These are phyloP conservation scores for Kwoniella sp. DNA, from an alignment of 768 basidiomycete genomes.

Conservation along the genomic window DNA sequence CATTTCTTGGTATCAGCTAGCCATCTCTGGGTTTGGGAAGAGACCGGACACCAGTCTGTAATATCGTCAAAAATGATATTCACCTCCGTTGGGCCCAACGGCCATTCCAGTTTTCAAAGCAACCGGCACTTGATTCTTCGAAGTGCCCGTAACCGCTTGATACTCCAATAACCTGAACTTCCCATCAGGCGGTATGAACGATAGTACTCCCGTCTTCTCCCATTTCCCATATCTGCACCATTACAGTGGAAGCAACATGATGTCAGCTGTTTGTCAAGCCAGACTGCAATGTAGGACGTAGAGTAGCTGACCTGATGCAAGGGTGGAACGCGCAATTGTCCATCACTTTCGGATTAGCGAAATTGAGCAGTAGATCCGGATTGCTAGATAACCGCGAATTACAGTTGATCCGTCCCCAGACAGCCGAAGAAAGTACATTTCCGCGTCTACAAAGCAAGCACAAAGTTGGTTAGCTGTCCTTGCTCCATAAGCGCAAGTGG, in stretches of 20 bases:
- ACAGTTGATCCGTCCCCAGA: slow-evolving; percentile 75
- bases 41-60: neutral
- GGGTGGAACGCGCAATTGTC: slow-evolving; percentile 86
- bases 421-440: slow-evolving; percentile 65
- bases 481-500: no score
- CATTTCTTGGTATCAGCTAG: no score
- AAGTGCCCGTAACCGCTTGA: slow-evolving; percentile 59
- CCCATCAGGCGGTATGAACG: slow-evolving; percentile 93
- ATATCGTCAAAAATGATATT: slow-evolving; percentile 4
- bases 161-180: slow-evolving; percentile 83
- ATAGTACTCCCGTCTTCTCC: slow-evolving; percentile 72
- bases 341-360: slow-evolving; percentile 72
- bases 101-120: slow-evolving; percentile 49
- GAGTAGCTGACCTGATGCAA: slow-evolving; percentile 80
- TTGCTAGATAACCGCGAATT: slow-evolving; percentile 77
- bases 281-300: no score
- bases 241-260: no score
- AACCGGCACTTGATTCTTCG: slow-evolving; percentile 29
- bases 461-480: neutral
- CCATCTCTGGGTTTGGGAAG: no score
- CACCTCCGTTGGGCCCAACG: slow-evolving; percentile 60
- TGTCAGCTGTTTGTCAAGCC: no score
- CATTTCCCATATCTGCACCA: slow-evolving; percentile 74
- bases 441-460: slow-evolving; percentile 62
- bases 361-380: slow-evolving; percentile 79